Conservation (phyloP, 1,139 yeast genomes). For the Blastobotrys aristatus region DNA sequence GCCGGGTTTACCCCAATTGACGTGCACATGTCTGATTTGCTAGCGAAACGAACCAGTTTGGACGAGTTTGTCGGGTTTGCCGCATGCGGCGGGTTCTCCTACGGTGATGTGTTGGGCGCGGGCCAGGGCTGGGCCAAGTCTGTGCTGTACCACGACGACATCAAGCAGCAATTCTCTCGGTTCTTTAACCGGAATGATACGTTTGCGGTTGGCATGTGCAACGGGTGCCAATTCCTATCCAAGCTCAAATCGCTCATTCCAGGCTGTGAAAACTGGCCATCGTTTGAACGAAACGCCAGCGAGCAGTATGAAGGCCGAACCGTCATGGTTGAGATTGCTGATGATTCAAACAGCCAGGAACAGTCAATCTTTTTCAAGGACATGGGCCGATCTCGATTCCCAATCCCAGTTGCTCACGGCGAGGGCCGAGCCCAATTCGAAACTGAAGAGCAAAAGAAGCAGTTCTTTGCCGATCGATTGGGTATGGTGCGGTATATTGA, state of each 20-base stretch:
- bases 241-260: conserved; percentile 86
- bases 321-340: conserved; percentile 75
- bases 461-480: conserved; percentile 45
- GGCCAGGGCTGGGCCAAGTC: conserved; percentile 99
- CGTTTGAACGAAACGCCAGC: conserved; percentile 82
- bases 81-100: conserved; percentile 99
- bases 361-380: conserved; percentile 76
- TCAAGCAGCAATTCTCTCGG: conserved; percentile 67
- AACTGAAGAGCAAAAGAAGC: conserved; percentile 40
- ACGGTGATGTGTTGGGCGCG: conserved; percentile 98
- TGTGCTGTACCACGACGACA: conserved; percentile 76
- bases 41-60: conserved; percentile 66
- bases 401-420: conserved; percentile 98
- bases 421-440: conserved; percentile 88
- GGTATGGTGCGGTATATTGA: conserved; percentile 77
- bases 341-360: conserved; percentile 40
- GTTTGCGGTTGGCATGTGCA: conserved; percentile 98
- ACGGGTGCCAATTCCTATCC: conserved; percentile 96
- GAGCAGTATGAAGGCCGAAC: conserved; percentile 98
- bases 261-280: conserved; percentile 96
- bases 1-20: conserved; percentile 94
- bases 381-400: conserved; percentile 88
- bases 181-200: conserved; percentile 90
- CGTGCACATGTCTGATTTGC: conserved; percentile 93
- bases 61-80: conserved; percentile 76